These are phyloP conservation scores for Favolaschia claudopus DNA, from an alignment of 768 basidiomycete genomes.

Conservation along the genomic window DNA sequence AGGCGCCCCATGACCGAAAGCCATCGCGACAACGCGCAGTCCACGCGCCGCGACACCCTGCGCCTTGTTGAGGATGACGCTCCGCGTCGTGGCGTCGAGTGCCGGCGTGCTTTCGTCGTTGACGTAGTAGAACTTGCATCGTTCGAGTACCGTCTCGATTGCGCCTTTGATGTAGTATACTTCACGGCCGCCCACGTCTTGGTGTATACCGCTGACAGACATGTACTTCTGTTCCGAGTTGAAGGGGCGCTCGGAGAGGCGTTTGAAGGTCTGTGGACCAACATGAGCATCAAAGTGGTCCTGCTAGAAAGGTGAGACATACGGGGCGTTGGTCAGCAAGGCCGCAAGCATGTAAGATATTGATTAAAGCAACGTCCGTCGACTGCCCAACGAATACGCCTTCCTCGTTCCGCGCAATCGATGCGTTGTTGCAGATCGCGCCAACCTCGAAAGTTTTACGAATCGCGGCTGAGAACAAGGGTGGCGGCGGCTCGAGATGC, in stretches of 20 bases:
- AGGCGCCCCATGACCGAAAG: constrained; percentile 75
- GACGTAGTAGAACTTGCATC: constrained; percentile 90
- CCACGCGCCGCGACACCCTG: constrained; percentile 76
- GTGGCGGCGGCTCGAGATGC: constrained; percentile 63
- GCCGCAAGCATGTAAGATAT: constrained; percentile 73
- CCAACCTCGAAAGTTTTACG: constrained; percentile 83
- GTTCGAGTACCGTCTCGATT: constrained; percentile 85
- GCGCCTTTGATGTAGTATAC: constrained; percentile 93
- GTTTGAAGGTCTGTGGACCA: constrained; percentile 67
- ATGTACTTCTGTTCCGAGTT: constrained; percentile 94
- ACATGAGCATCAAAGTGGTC: too few species aligned
- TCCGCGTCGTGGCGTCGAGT: constrained; percentile 73
- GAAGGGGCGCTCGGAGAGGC: constrained; percentile 86
- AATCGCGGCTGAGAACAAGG: constrained; percentile 69
- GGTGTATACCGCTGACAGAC: constrained; percentile 83
- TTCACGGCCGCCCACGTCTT: constrained; percentile 60
- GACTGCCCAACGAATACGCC: constrained; percentile 85
- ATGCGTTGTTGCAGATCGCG: constrained; percentile 90
- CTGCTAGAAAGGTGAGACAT: constrained; percentile 39
- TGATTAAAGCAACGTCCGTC: constrained; percentile 92
- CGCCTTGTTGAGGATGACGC: constrained; percentile 75
- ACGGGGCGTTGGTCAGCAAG: constrained; percentile 77
- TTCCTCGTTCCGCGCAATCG: constrained; percentile 65
- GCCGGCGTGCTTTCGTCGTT: constrained; percentile 87
- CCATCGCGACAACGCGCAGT: constrained; percentile 90